These are phyloP conservation scores for Penicillium crystallinum DNA, from an alignment of 495 filamentous ascomycete genomes.

Conservation along the genomic window DNA sequence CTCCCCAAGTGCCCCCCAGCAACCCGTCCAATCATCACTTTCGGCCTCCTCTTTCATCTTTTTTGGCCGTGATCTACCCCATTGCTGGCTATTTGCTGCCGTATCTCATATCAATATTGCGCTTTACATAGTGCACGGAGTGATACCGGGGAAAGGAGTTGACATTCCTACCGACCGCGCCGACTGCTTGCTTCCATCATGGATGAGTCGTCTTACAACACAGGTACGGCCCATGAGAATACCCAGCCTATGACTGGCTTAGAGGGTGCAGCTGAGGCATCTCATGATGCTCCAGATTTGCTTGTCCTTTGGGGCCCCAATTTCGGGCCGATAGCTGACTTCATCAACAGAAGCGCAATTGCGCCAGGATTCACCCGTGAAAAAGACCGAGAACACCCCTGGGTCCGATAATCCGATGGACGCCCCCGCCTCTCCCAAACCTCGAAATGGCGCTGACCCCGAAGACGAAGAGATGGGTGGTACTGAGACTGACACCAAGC, in stretches of 20 bases:
- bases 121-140: constrained; percentile 10
- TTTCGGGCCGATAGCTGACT: constrained; percentile 16
- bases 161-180: constrained; percentile 32
- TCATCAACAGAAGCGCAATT: constrained; percentile 22
- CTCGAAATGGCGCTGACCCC: constrained; percentile 56
- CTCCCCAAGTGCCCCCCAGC: constrained; percentile 18
- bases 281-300: constrained; percentile 31
- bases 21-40: constrained; percentile 22
- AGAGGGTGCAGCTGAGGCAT: constrained; percentile 26
- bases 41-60: constrained; percentile 12
- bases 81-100: neutral
- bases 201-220: constrained; percentile 33
- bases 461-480: constrained; percentile 89
- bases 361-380: constrained; percentile 18
- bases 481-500: constrained; percentile 56
- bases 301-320: neutral
- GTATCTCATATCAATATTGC: constrained; percentile 9
- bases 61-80: constrained; percentile 5
- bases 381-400: constrained; percentile 17
- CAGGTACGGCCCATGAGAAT: constrained; percentile 27
- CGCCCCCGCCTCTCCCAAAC: constrained; percentile 71
- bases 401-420: constrained; percentile 78
- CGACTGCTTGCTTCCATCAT: constrained; percentile 32
- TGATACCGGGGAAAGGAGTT: constrained; percentile 28
- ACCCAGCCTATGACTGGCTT: constrained; percentile 19